Conservation (phyloP, 129 eudicot genomes). For the Centaurea solstitialis region DNA sequence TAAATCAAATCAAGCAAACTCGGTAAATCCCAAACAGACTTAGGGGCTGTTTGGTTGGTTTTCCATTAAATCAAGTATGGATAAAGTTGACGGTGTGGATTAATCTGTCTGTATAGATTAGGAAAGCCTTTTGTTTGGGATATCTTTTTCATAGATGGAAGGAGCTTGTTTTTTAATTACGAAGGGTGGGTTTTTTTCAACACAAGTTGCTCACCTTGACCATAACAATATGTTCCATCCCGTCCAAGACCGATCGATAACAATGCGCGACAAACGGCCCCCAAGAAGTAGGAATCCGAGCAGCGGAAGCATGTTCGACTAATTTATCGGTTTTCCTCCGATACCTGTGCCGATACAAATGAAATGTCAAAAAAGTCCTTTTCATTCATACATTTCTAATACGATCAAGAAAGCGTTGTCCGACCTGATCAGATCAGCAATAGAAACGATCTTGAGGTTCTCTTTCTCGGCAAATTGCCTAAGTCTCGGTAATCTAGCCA, state of each 20-base stretch:
- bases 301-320: conserved; percentile 84
- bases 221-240: conserved; percentile 88
- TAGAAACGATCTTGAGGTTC: conserved; percentile 66
- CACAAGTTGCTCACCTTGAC: conserved; percentile 59
- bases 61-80: too few relatives aligned
- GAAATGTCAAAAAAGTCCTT: conserved; percentile 4
- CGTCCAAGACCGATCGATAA: conserved; percentile 69
- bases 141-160: too few relatives aligned
- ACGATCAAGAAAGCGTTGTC: background rate
- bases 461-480: conserved; percentile 56
- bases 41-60: too few relatives aligned
- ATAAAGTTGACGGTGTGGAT: too few relatives aligned
- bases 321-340: conserved; percentile 72
- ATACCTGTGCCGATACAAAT: conserved; percentile 58
- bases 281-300: conserved; percentile 83
- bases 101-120: too few relatives aligned
- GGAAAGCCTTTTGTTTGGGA: too few relatives aligned
- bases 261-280: conserved; percentile 86
- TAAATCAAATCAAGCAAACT: background rate
- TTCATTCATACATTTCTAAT: background rate
- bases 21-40: background rate
- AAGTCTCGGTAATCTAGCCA: conserved; percentile 84
- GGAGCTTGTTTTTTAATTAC: too few relatives aligned
- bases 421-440: conserved; percentile 81
- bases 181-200: too few relatives aligned